Percentiles rank a stretch among this genome's conserved stretches.
phyloP scores from a whole-genome alignment of 257 asterid genomes.

The Prunella vulgaris region DNA sequence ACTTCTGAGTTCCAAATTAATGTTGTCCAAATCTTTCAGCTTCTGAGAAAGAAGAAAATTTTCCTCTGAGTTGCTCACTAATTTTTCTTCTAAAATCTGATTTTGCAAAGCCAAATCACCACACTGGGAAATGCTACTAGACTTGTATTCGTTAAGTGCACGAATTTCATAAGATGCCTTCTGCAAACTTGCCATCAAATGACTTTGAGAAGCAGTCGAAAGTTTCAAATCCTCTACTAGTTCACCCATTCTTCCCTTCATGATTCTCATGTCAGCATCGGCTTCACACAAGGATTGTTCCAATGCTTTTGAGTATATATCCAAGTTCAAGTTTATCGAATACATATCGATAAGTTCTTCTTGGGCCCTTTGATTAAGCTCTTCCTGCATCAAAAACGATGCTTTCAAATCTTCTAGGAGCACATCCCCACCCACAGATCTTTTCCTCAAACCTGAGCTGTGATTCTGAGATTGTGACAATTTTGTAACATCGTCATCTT shows the following conservation, averaged over 20 bases:
- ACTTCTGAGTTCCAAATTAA: conserved; percentile 33
- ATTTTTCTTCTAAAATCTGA: conserved; percentile 58
- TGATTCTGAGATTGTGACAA: conserved; percentile 36
- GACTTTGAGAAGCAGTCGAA: conserved; percentile 53
- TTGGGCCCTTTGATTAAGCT: conserved; percentile 74
- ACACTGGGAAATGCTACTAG: conserved; percentile 46
- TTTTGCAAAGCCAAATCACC: conserved; percentile 64
- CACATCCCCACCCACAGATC: conserved; percentile 60
- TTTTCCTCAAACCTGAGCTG: conserved; percentile 36
- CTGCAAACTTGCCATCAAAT: conserved; percentile 58
- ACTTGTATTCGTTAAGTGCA: conserved; percentile 52
- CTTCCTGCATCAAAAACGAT: conserved; percentile 75
- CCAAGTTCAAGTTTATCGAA: conserved; percentile 62
- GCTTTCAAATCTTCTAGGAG: conserved; percentile 77
- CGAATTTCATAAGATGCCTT: conserved; percentile 57
- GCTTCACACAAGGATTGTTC: conserved; percentile 59
- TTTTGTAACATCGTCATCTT: conserved; percentile 31
- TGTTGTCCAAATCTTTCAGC: conserved; percentile 47
- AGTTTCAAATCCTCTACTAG: conserved; percentile 53
- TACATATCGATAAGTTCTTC: conserved; percentile 77
- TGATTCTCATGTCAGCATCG: conserved; percentile 33
- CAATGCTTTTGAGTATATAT: conserved; percentile 65
- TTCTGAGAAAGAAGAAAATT: conserved; percentile 53
- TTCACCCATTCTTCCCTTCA: conserved; percentile 39
- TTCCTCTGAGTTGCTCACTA: conserved; percentile 40